Evolutionary conservation across 2,329 filamentous ascomycete genomes (phyloP).

Genomic region (Ophiostoma himal-ulmi): DNA sequence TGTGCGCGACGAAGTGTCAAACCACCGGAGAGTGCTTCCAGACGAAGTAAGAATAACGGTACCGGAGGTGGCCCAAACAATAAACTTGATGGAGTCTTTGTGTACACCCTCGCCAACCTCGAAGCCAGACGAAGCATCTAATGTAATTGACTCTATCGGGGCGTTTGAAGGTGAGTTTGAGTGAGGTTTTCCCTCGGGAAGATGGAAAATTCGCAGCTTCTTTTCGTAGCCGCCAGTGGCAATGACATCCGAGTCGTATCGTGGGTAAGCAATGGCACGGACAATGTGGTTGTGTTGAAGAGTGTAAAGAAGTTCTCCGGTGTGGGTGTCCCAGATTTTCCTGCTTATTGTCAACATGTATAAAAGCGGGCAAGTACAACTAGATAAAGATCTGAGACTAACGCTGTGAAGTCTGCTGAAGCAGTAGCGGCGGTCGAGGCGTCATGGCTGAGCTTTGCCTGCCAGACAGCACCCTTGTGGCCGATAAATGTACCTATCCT

Average conservation of each 20-base stretch:
- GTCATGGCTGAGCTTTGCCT: slow-evolving; percentile 83
- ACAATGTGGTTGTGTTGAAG: slow-evolving; percentile 94
- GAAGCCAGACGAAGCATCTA: slow-evolving; percentile 61
- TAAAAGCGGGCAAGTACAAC: background rate
- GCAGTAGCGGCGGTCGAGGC: slow-evolving; percentile 84
- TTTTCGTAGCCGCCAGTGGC: slow-evolving; percentile 95
- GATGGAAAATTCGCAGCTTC: slow-evolving; percentile 88
- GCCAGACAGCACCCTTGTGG: slow-evolving; percentile 97
- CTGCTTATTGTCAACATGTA: slow-evolving; percentile 39
- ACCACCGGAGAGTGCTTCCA: slow-evolving; percentile 91
- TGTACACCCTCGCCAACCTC: slow-evolving; percentile 86
- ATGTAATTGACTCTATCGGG: slow-evolving; percentile 38
- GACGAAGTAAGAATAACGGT: slow-evolving; percentile 87
- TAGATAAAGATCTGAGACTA: slow-evolving; percentile 34
- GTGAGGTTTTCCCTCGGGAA: slow-evolving; percentile 54
- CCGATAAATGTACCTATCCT: slow-evolving; percentile 98
- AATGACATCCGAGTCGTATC: slow-evolving; percentile 73
- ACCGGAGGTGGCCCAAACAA: slow-evolving; percentile 86
- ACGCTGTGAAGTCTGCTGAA: slow-evolving; percentile 94
- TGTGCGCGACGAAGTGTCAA: slow-evolving; percentile 72
- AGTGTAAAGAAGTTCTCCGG: slow-evolving; percentile 79
- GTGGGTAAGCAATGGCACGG: slow-evolving; percentile 82
- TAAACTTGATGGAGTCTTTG: slow-evolving; percentile 85
- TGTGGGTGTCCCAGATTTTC: slow-evolving; percentile 96
- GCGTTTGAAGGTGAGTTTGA: slow-evolving; percentile 32